phyloP scores from a whole-genome alignment of 495 filamentous ascomycete genomes.

The Trichoderma erinaceum region DNA sequence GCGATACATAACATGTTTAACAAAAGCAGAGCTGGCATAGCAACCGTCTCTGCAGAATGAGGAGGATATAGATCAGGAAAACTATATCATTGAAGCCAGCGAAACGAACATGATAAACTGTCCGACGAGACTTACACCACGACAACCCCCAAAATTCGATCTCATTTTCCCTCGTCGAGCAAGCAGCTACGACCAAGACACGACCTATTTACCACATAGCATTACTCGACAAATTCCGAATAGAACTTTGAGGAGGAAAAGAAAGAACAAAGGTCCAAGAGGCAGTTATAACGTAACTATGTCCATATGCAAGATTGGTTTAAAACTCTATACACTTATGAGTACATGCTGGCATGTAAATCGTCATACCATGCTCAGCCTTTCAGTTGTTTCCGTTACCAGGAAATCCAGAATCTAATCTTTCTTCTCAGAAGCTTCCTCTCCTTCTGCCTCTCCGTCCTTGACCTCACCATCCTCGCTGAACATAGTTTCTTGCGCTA shows the following conservation, averaged over 20 bases:
- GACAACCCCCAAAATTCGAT: background rate
- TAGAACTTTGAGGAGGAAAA: too few relatives aligned
- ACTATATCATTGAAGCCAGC: background rate
- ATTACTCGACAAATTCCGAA: too few relatives aligned
- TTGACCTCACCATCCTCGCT: conserved; percentile 24
- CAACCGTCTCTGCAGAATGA: background rate
- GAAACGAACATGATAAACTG: background rate
- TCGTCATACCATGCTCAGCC: background rate
- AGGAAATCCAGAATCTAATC: background rate
- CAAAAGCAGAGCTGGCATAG: background rate
- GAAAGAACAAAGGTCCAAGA: too few relatives aligned
- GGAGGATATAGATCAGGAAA: background rate
- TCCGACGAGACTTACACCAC: background rate
- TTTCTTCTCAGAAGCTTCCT: conserved; percentile 13
- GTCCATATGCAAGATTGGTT: too few relatives aligned
- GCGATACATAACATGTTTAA: background rate
- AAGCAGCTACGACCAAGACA: too few relatives aligned
- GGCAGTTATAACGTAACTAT: too few relatives aligned
- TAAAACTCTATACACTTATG: background rate
- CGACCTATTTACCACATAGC: too few relatives aligned
- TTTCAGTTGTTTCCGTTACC: background rate
- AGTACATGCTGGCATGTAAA: background rate
- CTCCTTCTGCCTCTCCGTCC: conserved; percentile 3
- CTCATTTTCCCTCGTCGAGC: too few relatives aligned
- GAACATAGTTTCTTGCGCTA: conserved; percentile 41